These are phyloP conservation scores for Leccinum solheimii DNA, from an alignment of 1,284 basidiomycete species.

Conservation along the genomic window DNA sequence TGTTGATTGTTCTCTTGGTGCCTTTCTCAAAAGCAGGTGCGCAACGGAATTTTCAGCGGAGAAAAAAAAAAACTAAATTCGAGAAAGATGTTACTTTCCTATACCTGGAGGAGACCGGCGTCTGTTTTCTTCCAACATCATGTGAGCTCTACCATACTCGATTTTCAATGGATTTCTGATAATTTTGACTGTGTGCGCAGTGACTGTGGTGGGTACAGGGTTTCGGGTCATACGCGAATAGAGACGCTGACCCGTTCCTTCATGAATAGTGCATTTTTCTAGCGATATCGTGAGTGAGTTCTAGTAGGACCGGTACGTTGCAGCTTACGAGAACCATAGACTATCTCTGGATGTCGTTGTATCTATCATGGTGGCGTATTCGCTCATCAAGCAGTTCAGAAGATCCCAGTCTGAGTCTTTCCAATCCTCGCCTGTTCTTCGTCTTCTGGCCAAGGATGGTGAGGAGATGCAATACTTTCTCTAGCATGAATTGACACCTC, in stretches of 20 bases:
- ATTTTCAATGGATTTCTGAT: background rate
- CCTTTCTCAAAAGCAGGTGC: background rate
- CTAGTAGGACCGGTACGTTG: too few relatives aligned
- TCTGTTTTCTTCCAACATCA: background rate
- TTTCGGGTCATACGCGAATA: too few relatives aligned
- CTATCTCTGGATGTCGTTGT: background rate
- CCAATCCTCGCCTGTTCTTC: background rate
- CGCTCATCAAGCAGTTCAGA: background rate
- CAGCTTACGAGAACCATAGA: background rate
- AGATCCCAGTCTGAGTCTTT: background rate
- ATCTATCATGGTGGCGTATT: background rate
- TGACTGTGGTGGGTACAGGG: background rate
- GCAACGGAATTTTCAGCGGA: background rate
- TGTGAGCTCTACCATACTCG: background rate
- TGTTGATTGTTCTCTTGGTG: background rate
- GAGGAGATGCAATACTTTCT: background rate
- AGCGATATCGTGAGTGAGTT: background rate
- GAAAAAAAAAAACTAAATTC: background rate
- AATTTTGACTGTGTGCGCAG: background rate
- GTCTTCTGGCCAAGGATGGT: slow-evolving; percentile 2
- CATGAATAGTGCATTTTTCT: background rate
- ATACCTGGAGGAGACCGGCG: background rate
- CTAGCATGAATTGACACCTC: background rate
- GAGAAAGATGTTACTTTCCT: background rate
- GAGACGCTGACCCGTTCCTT: background rate